Conservation (phyloP, 2,329 filamentous ascomycete genomes). For the Alternaria triticimaculans region DNA sequence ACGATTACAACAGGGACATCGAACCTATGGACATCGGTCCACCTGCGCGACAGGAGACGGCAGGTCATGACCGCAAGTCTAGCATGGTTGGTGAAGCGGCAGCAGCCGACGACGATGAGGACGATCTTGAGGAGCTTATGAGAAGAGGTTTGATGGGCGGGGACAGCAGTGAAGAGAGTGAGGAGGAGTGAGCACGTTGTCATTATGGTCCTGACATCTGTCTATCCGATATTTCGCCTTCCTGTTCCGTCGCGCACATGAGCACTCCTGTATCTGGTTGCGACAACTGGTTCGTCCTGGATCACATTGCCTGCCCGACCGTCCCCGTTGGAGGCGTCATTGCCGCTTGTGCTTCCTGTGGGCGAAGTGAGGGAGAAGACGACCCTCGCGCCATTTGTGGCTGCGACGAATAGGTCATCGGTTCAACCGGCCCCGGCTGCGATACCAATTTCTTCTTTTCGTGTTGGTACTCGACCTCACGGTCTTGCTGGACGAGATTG, state of each 20-base stretch:
- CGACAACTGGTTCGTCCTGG: no score
- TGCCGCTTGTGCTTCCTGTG: no score
- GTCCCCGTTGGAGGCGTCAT: neutral
- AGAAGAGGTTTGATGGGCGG: conserved; percentile 48
- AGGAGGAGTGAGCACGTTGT: conserved; percentile 46
- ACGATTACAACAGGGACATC: conserved; percentile 44
- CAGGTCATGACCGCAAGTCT: conserved; percentile 15
- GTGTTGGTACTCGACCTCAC: neutral
- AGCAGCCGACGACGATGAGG: conserved; percentile 41
- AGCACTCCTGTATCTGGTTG: neutral
- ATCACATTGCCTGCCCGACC: neutral
- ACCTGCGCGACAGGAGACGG: conserved; percentile 27
- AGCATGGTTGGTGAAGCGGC: conserved; percentile 11
- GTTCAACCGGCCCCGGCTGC: neutral
- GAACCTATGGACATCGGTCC: conserved; percentile 43
- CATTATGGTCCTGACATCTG: neutral
- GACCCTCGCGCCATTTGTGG: no score
- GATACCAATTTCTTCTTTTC: neutral
- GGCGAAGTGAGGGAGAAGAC: neutral
- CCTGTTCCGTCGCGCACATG: neutral
- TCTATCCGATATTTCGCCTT: neutral
- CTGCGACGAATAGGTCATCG: neutral
- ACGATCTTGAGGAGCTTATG: conserved; percentile 55
- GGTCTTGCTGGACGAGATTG: neutral
- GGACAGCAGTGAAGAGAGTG: conserved; percentile 53